phyloP scores from a whole-genome alignment of 1,284 basidiomycete species.

The Rhodotorula sp. region DNA sequence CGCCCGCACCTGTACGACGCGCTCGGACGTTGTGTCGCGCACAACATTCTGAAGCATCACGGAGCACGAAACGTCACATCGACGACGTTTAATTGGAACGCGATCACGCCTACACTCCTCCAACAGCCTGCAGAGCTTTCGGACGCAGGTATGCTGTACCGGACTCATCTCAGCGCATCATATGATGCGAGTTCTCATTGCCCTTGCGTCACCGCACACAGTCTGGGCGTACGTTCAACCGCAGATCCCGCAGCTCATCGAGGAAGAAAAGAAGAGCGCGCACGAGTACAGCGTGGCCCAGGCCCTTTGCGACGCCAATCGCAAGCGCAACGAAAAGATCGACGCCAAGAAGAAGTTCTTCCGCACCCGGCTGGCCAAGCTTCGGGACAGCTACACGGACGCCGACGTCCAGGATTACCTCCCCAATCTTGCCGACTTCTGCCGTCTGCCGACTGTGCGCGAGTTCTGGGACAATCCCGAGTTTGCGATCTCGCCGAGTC shows the following conservation, averaged over 20 bases:
- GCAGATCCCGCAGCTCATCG: conserved; percentile 1
- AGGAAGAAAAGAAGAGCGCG: neutral
- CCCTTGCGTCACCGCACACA: neutral
- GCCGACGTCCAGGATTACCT: neutral
- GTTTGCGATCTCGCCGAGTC: neutral
- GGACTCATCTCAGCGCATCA: too few relatives aligned
- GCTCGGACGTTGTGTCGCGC: conserved; percentile 2
- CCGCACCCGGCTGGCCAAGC: neutral
- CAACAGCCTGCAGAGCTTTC: neutral
- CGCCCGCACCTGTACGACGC: neutral
- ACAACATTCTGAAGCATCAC: neutral
- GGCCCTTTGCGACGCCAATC: neutral
- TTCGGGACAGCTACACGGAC: neutral
- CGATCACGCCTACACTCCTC: neutral
- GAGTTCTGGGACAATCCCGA: neutral
- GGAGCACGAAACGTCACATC: neutral
- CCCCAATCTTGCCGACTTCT: conserved; percentile 7
- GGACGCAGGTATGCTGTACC: neutral
- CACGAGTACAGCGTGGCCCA: too few relatives aligned
- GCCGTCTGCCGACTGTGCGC: conserved; percentile 8
- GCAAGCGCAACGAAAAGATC: neutral
- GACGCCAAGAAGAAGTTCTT: neutral
- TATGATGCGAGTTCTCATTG: neutral
- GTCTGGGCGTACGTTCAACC: conserved; percentile 9
- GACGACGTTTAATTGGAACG: neutral